These are phyloP conservation scores for Nemania sp. DNA, from an alignment of 2,329 filamentous ascomycete genomes.

Conservation along the genomic window DNA sequence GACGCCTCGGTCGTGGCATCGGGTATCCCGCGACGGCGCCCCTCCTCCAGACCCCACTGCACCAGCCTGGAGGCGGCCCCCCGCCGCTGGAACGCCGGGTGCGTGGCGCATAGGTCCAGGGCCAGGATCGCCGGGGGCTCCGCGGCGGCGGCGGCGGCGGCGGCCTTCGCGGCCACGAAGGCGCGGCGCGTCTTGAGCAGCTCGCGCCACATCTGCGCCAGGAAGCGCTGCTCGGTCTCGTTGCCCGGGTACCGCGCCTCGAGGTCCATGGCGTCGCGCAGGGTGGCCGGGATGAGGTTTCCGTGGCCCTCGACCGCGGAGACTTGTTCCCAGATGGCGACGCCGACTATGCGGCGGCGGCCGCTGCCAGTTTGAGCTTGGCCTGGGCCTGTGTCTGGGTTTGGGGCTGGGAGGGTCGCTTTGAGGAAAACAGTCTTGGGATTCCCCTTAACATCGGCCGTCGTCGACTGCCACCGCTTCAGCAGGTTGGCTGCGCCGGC, in stretches of 20 bases:
- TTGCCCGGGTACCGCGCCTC: constrained; percentile 58
- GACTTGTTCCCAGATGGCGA: constrained; percentile 67
- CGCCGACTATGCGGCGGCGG: constrained; percentile 58
- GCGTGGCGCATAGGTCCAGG: constrained; percentile 64
- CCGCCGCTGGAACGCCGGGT: constrained; percentile 65
- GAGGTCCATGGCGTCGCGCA: constrained; percentile 50
- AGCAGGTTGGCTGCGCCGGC: constrained; percentile 54
- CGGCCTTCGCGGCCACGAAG: constrained; percentile 56
- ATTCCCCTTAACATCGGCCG: constrained; percentile 57
- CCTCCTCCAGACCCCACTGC: constrained; percentile 61
- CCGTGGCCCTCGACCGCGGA: constrained; percentile 63
- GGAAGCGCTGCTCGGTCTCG: constrained; percentile 59
- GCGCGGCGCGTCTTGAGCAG: constrained; percentile 59
- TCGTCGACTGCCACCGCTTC: constrained; percentile 56
- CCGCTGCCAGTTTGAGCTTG: not conserved
- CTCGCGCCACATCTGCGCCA: constrained; percentile 58
- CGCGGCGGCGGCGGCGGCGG: constrained; percentile 48
- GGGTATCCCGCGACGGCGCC: constrained; percentile 54
- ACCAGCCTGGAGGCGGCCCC: constrained; percentile 61
- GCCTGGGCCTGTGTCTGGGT: too few relatives aligned
- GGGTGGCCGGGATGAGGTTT: constrained; percentile 53
- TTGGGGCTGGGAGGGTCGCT: constrained; percentile 59
- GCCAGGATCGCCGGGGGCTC: constrained; percentile 61
- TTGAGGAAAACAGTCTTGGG: constrained; percentile 66
- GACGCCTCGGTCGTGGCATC: constrained; percentile 62